Base-by-base conservation (phyloP, 345 rosid species). In the Camelina neglecta region DNA sequence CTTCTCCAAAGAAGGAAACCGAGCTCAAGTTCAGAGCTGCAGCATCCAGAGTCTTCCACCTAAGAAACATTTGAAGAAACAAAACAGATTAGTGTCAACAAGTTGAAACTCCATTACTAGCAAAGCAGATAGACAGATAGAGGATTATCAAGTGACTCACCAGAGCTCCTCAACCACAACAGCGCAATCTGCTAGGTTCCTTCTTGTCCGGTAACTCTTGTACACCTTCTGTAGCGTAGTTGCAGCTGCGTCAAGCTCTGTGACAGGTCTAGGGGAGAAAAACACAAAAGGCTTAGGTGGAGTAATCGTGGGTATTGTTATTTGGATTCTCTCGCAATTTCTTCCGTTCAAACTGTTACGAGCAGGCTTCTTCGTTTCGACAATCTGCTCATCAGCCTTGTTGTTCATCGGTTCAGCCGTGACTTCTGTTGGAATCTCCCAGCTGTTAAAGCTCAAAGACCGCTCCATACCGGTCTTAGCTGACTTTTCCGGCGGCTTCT, bases 171-270 rank as follows among this genome's bases (percentile, higher is more conserved):
- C 92, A 53, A 82, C 86, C 21, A 90, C 83, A 79, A 87, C 89
- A 1, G 90, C 92, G 18, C 92, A 87, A 83, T 90, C 95, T 3
- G 95, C 95, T 47, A 90, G 84, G 59, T 90, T 92, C 69, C 97
- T 83, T 76, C 98, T 78, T 2, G 96, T 94, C 70, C 97, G 48
- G 84, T 91, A 90, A 70, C 98, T 91, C 87, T 92, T 94, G 64
- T 92, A 94, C 20, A 90, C 89, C 72, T 94, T 94, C 69, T 94
- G 98, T 65, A 94, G 18, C 77, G 81, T 94, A 71, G 88, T 85
- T 1, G 98, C 98, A 9, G 90, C 95, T 65, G 87, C 88, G 57
- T 89, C 85, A 35, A 87, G 88, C 88, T 87, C 92, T 8, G 45
- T 66, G 23, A 75, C 58, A 0, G 90, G 95, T 73, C 83, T 83